These are phyloP conservation scores for Babesia bigemina DNA, from an alignment of 169 alveolate genomes.

Conservation along the genomic window DNA sequence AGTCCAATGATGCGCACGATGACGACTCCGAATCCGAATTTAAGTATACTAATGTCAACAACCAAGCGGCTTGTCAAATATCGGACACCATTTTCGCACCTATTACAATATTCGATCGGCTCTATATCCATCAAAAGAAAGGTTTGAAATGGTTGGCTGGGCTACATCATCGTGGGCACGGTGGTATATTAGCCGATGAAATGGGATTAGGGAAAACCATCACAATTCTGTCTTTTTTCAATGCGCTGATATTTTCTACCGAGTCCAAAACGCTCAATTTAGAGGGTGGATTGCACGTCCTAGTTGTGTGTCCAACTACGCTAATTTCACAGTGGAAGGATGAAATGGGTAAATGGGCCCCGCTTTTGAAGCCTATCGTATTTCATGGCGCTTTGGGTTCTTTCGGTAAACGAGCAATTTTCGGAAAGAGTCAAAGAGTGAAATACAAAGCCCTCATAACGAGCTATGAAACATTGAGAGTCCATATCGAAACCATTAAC, in stretches of 20 bases:
- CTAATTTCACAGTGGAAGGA: constrained; percentile 74
- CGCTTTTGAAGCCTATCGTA: constrained; percentile 22
- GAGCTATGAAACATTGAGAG: constrained; percentile 74
- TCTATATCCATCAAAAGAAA: constrained; percentile 53
- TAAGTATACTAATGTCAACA: not conserved
- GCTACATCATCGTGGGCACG: constrained; percentile 40
- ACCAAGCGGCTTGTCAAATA: constrained; percentile 16
- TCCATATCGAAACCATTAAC: constrained; percentile 56
- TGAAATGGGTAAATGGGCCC: constrained; percentile 70
- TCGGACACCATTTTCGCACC: constrained; percentile 43
- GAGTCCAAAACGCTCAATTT: constrained; percentile 2
- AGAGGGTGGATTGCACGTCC: constrained; percentile 31
- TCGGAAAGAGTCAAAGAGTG: not conserved
- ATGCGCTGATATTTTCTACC: constrained; percentile 41
- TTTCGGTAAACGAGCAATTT: constrained; percentile 13
- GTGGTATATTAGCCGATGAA: constrained; percentile 84
- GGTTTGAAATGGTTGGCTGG: constrained; percentile 63
- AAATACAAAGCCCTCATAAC: constrained; percentile 42
- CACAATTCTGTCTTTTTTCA: constrained; percentile 42
- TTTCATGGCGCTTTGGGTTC: constrained; percentile 38
- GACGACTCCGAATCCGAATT: constrained; percentile 6
- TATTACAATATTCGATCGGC: constrained; percentile 18
- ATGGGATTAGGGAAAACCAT: constrained; percentile 84
- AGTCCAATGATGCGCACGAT: constrained; percentile 1
- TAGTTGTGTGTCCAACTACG: constrained; percentile 76